Conservation (phyloP, 768 basidiomycete genomes). For the Butyriboletus loyo region DNA sequence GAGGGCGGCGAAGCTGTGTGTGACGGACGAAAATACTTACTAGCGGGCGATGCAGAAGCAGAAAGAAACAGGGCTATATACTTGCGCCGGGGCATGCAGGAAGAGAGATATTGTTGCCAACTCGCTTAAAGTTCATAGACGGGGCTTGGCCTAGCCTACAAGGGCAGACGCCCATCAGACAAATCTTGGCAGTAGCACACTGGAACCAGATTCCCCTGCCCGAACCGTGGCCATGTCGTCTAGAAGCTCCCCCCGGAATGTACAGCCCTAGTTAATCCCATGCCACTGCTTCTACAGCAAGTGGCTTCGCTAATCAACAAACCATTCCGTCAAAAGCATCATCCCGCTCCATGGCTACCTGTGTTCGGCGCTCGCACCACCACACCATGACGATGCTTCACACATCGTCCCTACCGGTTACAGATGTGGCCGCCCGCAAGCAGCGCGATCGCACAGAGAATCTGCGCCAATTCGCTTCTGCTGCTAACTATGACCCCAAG, state of each 20-base stretch:
- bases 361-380: not conserved
- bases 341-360: conserved; percentile 1
- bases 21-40: not conserved
- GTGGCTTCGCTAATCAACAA: not conserved
- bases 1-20: not conserved
- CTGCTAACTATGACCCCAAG: not conserved
- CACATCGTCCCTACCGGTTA: not conserved
- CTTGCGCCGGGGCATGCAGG: no score
- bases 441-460: conserved; percentile 20
- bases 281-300: conserved; percentile 17
- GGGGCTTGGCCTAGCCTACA: no score
- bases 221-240: not conserved
- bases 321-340: not conserved
- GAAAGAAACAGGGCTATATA: not conserved
- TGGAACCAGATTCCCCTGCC: not conserved
- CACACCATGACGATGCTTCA: conserved; percentile 5
- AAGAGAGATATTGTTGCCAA: no score
- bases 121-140: no score
- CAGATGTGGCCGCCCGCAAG: conserved; percentile 23
- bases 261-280: not conserved
- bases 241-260: not conserved
- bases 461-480: conserved; percentile 9
- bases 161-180: not conserved
- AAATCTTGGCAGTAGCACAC: not conserved
- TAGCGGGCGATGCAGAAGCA: not conserved